Evolutionary conservation across 441 rosid species (phyloP).

Genomic region (Euphorbia schlechtendalii): DNA sequence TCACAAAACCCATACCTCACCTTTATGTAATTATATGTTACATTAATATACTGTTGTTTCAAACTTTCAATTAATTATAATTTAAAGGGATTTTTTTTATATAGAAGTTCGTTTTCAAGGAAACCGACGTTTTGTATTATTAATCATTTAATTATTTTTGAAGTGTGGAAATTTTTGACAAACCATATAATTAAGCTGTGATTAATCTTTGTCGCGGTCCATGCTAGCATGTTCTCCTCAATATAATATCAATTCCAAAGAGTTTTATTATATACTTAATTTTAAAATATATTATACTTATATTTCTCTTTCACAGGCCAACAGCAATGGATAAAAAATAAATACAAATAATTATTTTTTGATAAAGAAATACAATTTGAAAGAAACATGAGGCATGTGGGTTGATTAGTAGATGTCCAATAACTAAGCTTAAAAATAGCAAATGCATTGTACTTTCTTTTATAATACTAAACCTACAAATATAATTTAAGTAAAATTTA

Average conservation of each 20-base stretch:
- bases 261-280: not conserved
- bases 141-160: not conserved
- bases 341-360: too few relatives aligned
- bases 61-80: too few relatives aligned
- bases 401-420: constrained; percentile 25
- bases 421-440: constrained; percentile 15
- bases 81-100: constrained; percentile 13
- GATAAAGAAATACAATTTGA: not conserved
- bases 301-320: not conserved
- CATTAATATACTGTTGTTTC: too few relatives aligned
- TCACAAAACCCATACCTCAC: not conserved
- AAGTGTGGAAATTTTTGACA: not conserved
- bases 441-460: constrained; percentile 23
- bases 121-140: constrained; percentile 24
- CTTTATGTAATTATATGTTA: too few relatives aligned
- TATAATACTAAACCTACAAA: constrained; percentile 7
- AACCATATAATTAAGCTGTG: constrained; percentile 11
- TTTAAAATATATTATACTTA: too few relatives aligned
- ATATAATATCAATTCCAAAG: not conserved
- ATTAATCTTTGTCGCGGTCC: constrained; percentile 33
- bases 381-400: constrained; percentile 35
- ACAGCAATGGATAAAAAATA: too few relatives aligned
- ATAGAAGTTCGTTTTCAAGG: constrained; percentile 15
- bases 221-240: constrained; percentile 29
- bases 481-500: not conserved